Percentiles rank a stretch among this genome's conserved stretches.
These are phyloP conservation scores for Aspergillus felis DNA, from an alignment of 2,329 filamentous ascomycete genomes.

Conservation along the genomic window DNA sequence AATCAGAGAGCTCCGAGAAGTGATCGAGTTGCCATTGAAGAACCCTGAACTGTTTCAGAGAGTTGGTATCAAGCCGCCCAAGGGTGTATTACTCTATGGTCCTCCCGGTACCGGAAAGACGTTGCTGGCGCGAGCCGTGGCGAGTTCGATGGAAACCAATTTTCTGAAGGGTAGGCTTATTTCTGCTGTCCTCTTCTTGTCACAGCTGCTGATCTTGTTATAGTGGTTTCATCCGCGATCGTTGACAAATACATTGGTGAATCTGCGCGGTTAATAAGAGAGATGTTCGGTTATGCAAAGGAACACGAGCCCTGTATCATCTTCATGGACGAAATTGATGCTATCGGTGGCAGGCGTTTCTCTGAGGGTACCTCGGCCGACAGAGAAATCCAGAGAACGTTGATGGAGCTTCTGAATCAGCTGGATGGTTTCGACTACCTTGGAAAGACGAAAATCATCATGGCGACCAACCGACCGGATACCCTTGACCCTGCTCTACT, in stretches of 20 bases:
- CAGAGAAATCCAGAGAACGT: constrained; percentile 93
- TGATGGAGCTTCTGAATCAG: constrained; percentile 99
- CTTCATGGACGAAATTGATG: constrained; percentile 99
- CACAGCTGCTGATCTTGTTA: constrained; percentile 5
- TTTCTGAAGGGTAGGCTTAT: constrained; percentile 78
- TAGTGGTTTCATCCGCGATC: constrained; percentile 96
- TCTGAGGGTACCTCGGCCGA: constrained; percentile 97
- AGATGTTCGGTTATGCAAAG: constrained; percentile 99
- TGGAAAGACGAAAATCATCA: constrained; percentile 99
- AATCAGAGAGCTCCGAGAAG: constrained; percentile 93
- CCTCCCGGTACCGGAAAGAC: constrained; percentile 98
- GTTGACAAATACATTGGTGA: constrained; percentile 99
- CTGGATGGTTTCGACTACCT: constrained; percentile 98
- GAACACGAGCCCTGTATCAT: constrained; percentile 99
- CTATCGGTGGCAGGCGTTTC: constrained; percentile 93
- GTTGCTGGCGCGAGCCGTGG: constrained; percentile 86
- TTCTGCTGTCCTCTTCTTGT: background rate
- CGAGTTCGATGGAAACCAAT: constrained; percentile 94
- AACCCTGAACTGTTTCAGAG: constrained; percentile 96
- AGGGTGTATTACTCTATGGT: constrained; percentile 93
- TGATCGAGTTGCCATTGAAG: constrained; percentile 96
- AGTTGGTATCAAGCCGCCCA: constrained; percentile 97
- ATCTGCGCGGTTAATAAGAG: constrained; percentile 91
- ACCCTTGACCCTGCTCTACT: constrained; percentile 91
- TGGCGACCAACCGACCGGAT: constrained; percentile 96